Conservation (phyloP, 1,284 basidiomycete genomes). For the Sanghuangporus baumii region DNA sequence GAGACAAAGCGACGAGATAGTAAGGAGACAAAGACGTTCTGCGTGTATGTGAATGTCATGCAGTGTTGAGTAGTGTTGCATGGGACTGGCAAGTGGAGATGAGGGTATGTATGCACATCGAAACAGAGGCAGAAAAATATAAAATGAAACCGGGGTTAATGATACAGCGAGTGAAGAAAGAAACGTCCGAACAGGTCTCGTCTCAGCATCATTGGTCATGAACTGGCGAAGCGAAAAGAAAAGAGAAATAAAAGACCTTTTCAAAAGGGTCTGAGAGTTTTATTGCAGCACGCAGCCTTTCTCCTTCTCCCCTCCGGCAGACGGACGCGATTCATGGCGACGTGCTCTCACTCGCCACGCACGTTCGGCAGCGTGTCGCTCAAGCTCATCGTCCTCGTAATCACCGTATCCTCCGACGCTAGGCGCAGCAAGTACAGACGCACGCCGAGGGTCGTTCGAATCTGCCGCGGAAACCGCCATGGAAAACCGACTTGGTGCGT, state of each 20-base stretch:
- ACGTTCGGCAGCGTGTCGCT: slow-evolving; percentile 2
- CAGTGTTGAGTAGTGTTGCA: background rate
- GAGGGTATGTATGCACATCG: background rate
- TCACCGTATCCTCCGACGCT: slow-evolving; percentile 8
- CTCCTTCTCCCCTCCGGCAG: slow-evolving; percentile 4
- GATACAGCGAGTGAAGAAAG: background rate
- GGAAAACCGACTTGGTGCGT: slow-evolving; percentile 6
- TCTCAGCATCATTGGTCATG: background rate
- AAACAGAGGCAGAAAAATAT: background rate
- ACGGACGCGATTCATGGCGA: background rate
- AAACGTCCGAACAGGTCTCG: background rate
- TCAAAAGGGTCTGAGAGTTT: background rate
- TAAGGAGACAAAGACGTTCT: background rate
- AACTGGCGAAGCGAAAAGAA: background rate
- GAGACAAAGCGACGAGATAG: background rate
- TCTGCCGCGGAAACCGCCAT: slow-evolving; percentile 13
- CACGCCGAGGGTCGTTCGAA: slow-evolving; percentile 5
- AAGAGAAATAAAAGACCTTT: background rate
- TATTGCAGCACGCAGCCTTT: slow-evolving; percentile 15
- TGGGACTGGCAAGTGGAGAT: background rate
- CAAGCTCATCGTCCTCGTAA: slow-evolving; percentile 3
- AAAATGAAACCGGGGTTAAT: background rate
- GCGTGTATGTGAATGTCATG: background rate
- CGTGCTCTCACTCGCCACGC: background rate
- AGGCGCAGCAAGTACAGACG: slow-evolving; percentile 5